Base-by-base conservation (phyloP, 2,329 filamentous ascomycete species). In the Cladosporium sp. region DNA sequence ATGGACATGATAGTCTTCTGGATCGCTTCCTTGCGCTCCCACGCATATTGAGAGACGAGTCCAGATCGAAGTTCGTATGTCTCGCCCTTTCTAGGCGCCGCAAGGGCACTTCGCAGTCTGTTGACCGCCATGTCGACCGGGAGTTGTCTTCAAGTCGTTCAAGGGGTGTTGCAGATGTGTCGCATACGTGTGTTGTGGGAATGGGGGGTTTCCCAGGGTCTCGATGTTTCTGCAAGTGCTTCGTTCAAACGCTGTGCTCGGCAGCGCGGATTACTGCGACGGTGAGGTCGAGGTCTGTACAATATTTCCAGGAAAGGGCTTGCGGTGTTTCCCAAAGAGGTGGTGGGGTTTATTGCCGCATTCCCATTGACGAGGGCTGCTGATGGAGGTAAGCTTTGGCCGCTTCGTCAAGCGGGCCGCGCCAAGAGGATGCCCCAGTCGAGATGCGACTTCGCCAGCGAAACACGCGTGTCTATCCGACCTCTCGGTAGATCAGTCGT, bases 1-100 rank as follows among this genome's bases (percentile, higher is more conserved):
- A 98, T 98, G 69, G 93, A 91, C 91, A 97, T 97, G 75, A 98
- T 98, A 59, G 93, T 98, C 80, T 95, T 97, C 70, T 98, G 93
- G 63, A 98, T 98, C 19, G 93, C 88, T 77, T 98, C 93, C 74
- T 98, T 98, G 66, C 83, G 86, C 81, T 98, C 93, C 75, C 95
- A 96, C 56, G 93, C 93, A 86, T 97, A 98, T 76, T 98, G 93
- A 59, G 93, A 98, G 75, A 85, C 93, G 70, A 98, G 78, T 37
- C 93, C 93, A 59, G 92, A 89, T 70, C 93, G 86, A 73, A 98
- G 77, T 78, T 98, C 93, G 70, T 95, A 97, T 13, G 93, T 98
- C 76, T 98, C 93, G 71, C 93, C 93, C 77, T 98, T 98, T 67
- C 86, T 84, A 64, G 93, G 93, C 70, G 85, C 85, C 70, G 89